Conservation (phyloP, 768 basidiomycete genomes). For the Termitomyces sp. region DNA sequence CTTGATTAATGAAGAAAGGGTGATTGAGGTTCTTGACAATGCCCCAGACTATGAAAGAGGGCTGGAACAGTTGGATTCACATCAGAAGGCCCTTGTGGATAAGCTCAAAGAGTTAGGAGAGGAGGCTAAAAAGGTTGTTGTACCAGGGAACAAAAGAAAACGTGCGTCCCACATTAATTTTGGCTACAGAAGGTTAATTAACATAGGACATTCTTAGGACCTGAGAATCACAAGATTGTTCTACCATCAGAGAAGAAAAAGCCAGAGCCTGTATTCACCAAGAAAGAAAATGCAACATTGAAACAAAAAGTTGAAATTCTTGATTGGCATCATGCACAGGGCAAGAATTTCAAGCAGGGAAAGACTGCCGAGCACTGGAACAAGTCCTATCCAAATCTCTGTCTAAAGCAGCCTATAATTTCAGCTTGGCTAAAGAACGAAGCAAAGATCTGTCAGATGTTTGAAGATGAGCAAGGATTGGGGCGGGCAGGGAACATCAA, state of each 20-base stretch:
- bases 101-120: no score
- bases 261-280: not conserved
- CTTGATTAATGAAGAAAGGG: no score
- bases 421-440: not conserved
- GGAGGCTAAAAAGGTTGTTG: no score
- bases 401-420: not conserved
- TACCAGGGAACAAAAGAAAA: no score
- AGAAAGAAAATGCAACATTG: not conserved
- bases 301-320: not conserved
- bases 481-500: not conserved
- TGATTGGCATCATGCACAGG: not conserved
- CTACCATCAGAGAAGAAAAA: not conserved
- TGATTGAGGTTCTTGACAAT: no score
- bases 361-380: not conserved
- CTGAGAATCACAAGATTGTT: not conserved
- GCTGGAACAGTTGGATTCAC: no score
- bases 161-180: no score
- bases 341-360: not conserved
- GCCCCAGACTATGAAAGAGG: no score
- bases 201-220: not conserved
- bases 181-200: no score
- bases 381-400: not conserved
- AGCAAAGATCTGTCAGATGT: not conserved
- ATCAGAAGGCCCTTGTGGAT: no score
- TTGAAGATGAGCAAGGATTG: not conserved